phyloP scores from a whole-genome alignment of 2,329 filamentous ascomycete genomes.

The Sporothrix variecibatus region DNA sequence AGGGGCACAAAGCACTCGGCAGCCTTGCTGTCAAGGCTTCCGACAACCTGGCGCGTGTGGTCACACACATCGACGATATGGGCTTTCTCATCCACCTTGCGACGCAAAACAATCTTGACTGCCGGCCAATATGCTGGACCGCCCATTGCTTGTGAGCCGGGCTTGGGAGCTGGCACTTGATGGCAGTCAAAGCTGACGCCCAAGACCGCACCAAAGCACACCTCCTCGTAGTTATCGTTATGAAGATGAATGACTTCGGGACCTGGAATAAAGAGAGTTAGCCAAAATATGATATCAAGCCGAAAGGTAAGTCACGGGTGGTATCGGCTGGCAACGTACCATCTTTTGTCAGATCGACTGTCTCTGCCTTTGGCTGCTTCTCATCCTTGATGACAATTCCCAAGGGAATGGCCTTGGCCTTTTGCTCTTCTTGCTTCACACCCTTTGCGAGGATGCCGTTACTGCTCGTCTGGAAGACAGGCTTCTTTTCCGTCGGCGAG shows the following conservation, averaged over 20 bases:
- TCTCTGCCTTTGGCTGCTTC: conserved; percentile 32
- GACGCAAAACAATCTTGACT: conserved; percentile 71
- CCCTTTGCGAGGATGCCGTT: conserved; percentile 57
- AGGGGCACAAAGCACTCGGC: conserved; percentile 70
- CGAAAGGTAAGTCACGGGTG: not conserved
- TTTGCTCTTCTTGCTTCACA: conserved; percentile 49
- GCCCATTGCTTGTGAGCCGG: conserved; percentile 60
- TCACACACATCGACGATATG: conserved; percentile 73
- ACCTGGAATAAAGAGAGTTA: conserved; percentile 32
- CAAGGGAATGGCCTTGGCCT: conserved; percentile 38
- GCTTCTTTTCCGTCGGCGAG: conserved; percentile 36
- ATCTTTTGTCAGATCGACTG: conserved; percentile 62
- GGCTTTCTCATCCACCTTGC: conserved; percentile 56
- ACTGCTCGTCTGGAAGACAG: conserved; percentile 49
- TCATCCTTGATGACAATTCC: not conserved
- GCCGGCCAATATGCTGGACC: conserved; percentile 66
- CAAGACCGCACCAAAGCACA: conserved; percentile 80
- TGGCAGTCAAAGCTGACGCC: conserved; percentile 66
- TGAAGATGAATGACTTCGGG: conserved; percentile 29
- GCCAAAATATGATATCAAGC: not conserved
- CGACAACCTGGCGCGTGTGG: conserved; percentile 70
- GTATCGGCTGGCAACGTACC: conserved; percentile 35
- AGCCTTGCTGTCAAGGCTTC: conserved; percentile 68
- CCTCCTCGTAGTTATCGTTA: conserved; percentile 61
- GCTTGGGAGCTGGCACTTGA: conserved; percentile 68